These are phyloP conservation scores for Leishmania braziliensis DNA, from an alignment of 208 protist species.

Conservation along the genomic window DNA sequence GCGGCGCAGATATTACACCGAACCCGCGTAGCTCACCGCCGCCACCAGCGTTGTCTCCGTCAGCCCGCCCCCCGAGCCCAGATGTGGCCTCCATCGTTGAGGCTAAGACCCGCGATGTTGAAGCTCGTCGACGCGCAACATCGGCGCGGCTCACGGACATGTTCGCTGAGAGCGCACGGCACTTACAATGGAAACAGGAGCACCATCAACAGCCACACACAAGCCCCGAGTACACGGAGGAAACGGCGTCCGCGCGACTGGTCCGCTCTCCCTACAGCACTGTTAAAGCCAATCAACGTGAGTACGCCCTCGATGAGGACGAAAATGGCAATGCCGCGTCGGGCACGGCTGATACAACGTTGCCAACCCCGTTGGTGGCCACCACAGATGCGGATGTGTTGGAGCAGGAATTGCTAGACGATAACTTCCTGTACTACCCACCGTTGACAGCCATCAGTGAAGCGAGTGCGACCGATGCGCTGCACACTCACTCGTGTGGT, in stretches of 20 bases:
- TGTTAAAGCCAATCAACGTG: background rate
- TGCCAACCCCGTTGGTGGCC: background rate
- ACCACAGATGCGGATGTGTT: conserved; percentile 27
- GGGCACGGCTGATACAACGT: conserved; percentile 1
- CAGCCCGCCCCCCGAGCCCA: background rate
- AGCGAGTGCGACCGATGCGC: background rate
- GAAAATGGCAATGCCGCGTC: background rate
- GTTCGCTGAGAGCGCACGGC: conserved; percentile 25
- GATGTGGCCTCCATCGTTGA: conserved; percentile 1
- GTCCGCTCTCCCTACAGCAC: conserved; percentile 1
- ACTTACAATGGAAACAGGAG: conserved; percentile 29
- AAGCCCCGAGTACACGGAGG: conserved; percentile 11
- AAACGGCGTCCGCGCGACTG: background rate
- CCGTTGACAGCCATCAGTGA: background rate
- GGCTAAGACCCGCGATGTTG: conserved; percentile 3
- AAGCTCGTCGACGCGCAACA: conserved; percentile 15
- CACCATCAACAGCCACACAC: conserved; percentile 9
- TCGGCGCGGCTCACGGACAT: conserved; percentile 28
- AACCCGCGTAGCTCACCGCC: background rate
- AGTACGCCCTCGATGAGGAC: conserved; percentile 9
- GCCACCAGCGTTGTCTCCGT: background rate
- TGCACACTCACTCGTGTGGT: background rate
- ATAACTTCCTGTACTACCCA: conserved; percentile 79
- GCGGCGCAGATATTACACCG: background rate
- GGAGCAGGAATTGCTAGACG: conserved; percentile 83